Conservation (phyloP, 441 rosid genomes). For the Eutrema salsugineum region DNA sequence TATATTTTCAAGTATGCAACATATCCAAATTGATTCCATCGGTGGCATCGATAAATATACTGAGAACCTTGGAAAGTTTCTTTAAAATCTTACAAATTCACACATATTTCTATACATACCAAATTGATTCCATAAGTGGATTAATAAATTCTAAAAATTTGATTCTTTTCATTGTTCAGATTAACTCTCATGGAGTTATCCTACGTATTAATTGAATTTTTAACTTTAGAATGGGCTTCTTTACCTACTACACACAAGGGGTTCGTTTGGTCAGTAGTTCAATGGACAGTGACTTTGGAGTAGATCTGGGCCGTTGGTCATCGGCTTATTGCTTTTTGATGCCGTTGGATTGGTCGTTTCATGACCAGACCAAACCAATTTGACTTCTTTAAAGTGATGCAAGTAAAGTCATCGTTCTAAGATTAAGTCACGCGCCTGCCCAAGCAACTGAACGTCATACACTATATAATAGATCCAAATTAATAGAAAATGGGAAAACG, state of each 20-base stretch:
- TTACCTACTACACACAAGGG: slow-evolving; percentile 33
- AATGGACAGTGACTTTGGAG: slow-evolving; percentile 17
- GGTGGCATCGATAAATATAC: neutral
- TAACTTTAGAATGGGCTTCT: slow-evolving; percentile 16
- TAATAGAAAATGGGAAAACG: neutral
- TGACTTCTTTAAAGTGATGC: slow-evolving; percentile 25
- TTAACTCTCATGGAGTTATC: neutral
- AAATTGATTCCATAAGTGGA: too few species aligned
- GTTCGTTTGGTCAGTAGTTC: slow-evolving; percentile 26
- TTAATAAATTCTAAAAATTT: neutral
- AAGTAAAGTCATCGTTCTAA: slow-evolving; percentile 11
- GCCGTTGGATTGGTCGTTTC: slow-evolving; percentile 26
- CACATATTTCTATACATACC: neutral
- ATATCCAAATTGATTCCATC: neutral
- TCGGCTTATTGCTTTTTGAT: neutral
- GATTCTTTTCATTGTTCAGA: neutral
- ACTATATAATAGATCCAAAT: neutral
- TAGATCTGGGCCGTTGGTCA: slow-evolving; percentile 18
- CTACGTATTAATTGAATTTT: neutral
- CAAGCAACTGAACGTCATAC: slow-evolving; percentile 3
- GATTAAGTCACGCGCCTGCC: slow-evolving; percentile 6
- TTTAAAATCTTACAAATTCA: neutral
- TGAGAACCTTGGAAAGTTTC: neutral
- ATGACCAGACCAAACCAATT: slow-evolving; percentile 26
- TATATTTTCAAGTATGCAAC: neutral